Evolutionary conservation across 108 stramenopile genomes (phyloP).

Genomic region (Craspedostauros australis): DNA sequence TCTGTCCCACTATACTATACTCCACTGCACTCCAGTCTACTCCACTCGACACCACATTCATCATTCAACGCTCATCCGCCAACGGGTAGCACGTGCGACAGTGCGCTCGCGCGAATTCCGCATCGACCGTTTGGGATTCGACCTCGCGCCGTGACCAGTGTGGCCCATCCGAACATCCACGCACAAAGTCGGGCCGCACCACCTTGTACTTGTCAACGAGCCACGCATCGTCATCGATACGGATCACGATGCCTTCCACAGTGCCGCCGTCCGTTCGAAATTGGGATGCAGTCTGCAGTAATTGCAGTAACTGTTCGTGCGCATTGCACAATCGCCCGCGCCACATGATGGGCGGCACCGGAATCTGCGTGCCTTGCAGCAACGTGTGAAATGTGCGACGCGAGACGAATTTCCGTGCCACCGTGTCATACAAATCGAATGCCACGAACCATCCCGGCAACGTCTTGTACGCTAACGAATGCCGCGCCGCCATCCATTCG

Average conservation of each 20-base stretch:
- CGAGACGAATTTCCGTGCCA: slow-evolving; percentile 6
- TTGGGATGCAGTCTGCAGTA: slow-evolving; percentile 16
- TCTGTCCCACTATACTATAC: too few relatives aligned
- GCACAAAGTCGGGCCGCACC: slow-evolving; percentile 28
- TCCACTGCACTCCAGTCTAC: too few relatives aligned
- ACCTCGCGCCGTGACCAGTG: slow-evolving; percentile 23
- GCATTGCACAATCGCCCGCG: not conserved
- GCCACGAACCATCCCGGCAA: slow-evolving; percentile 42
- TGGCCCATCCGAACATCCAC: slow-evolving; percentile 11
- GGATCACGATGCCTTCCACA: slow-evolving; percentile 34
- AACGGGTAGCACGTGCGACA: slow-evolving; percentile 2
- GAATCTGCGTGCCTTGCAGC: slow-evolving; percentile 10
- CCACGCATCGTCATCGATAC: slow-evolving; percentile 27
- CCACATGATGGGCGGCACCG: slow-evolving; percentile 9
- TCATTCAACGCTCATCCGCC: not conserved
- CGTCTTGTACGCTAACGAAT: slow-evolving; percentile 33
- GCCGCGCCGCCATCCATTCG: slow-evolving; percentile 42
- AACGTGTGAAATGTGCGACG: slow-evolving; percentile 13
- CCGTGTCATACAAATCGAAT: slow-evolving; percentile 42
- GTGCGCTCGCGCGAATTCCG: slow-evolving; percentile 5
- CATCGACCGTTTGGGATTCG: slow-evolving; percentile 23
- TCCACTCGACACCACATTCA: too few relatives aligned
- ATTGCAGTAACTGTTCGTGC: not conserved
- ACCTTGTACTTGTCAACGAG: slow-evolving; percentile 14
- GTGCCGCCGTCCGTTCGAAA: slow-evolving; percentile 21